phyloP scores from a whole-genome alignment of 163 green algal genomes.

The Chlamydomonas reinhardtii region DNA sequence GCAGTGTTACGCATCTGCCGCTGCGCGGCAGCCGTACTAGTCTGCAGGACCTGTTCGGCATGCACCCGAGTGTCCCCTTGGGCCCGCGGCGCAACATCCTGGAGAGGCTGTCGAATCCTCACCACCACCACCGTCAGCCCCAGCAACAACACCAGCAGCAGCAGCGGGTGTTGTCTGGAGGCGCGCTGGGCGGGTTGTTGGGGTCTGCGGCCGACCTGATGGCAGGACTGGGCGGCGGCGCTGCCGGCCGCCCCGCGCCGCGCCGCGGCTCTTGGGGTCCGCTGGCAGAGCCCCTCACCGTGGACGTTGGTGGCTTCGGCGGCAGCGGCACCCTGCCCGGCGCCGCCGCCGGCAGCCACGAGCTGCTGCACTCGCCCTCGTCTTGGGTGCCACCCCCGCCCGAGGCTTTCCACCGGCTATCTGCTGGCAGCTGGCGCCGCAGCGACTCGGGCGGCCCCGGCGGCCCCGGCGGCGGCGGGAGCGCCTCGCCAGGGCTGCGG shows the following conservation, averaged over 20 bases:
- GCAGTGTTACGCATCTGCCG: background rate
- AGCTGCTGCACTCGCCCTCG: background rate
- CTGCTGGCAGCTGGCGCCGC: background rate
- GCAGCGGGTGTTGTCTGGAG: too few species aligned
- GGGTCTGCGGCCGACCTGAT: too few species aligned
- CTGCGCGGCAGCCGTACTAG: conserved; percentile 5
- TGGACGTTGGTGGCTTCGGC: too few species aligned
- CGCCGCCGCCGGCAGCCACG: background rate
- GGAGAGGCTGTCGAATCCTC: background rate
- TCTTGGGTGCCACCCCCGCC: conserved; percentile 42
- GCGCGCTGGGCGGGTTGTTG: too few species aligned
- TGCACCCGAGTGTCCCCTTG: background rate
- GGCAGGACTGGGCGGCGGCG: too few species aligned
- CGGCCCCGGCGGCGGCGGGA: too few species aligned
- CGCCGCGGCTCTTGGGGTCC: background rate
- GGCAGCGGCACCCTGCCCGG: background rate
- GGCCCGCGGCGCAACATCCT: background rate
- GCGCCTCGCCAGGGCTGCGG: too few species aligned
- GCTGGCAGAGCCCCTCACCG: background rate
- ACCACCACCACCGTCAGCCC: too few species aligned
- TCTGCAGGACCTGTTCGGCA: conserved; percentile 22
- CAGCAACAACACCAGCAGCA: background rate
- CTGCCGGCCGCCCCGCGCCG: too few species aligned
- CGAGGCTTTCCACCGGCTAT: background rate
- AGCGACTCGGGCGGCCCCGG: too few species aligned